Evolutionary conservation across 2,329 filamentous ascomycete genomes (phyloP).

Genomic region (Penicillium psychrosexuale): DNA sequence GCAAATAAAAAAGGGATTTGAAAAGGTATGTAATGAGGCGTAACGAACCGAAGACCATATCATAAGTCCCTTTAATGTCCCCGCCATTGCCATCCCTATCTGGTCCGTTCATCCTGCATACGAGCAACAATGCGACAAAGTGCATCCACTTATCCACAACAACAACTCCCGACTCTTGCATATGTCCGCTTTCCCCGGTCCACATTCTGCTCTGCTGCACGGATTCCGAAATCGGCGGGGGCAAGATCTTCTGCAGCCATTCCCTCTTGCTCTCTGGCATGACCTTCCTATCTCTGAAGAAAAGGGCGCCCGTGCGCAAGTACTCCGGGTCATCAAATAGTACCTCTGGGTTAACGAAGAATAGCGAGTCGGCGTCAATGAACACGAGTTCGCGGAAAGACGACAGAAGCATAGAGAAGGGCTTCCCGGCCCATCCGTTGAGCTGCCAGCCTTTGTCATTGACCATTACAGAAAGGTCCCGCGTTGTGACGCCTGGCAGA

Average conservation of each 20-base stretch:
- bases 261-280: background rate
- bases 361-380: background rate
- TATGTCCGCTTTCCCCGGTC: background rate
- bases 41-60: background rate
- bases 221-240: background rate
- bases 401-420: background rate
- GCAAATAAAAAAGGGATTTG: background rate
- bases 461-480: background rate
- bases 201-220: background rate
- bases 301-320: background rate
- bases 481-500: background rate
- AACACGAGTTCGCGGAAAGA: background rate
- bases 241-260: background rate
- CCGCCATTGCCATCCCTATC: background rate
- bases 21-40: no score
- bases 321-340: background rate
- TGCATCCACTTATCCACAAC: background rate
- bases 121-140: background rate
- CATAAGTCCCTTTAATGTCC: background rate
- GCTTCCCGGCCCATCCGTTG: background rate
- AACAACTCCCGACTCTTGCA: background rate
- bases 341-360: background rate
- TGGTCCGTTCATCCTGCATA: background rate
- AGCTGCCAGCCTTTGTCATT: background rate
- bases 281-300: background rate